Evolutionary conservation across 2,329 filamentous ascomycete species (phyloP), one percentile per base, ranked within the genome.

Genomic region (Phyllosticta citriasiana): DNA sequence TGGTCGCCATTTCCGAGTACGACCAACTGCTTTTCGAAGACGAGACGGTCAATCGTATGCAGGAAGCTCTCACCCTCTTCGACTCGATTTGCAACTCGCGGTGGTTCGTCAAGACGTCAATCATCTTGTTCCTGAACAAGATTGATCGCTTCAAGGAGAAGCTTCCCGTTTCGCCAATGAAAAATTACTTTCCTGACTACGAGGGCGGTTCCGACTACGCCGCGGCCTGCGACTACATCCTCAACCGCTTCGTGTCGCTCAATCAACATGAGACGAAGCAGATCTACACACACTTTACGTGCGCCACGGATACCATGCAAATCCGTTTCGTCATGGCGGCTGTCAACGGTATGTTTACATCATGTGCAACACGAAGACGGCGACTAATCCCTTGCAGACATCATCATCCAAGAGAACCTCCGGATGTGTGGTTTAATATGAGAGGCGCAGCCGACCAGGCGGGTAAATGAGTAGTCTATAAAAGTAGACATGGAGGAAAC

Each of bases 201-300:
- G 93, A 97, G 80, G 83, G 93, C 67, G 94, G 94, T 68, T 88
- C 96, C 68, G 93, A 99, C 77, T 99, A 99, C 72, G 87, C 88
- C 51, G 88, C 91, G 57, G 94, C 94, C 47, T 99, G 94, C 79
- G 93, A 99, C 77, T 99, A 99, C 79, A 97, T 99, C 71, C 84
- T 99, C 65, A 97, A 97, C 83, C 86, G 94, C 73, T 99, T 99
- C 77, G 94, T 97, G 70, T 94, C 89, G 74, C 81, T 99, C 74
- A 99, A 99, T 80, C 94, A 97, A 78, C 93, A 97, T 75, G 94
- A 97, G 81, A 96, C 91, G 60, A 99, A 99, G 83, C 94, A 99
- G 77, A 97, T 99, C 76, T 99, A 99, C 82, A 99, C 94, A 63
- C 94, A 97, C 78, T 99, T 99, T 79, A 99, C 94, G 57, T 97